Conservation (phyloP, 2,329 filamentous ascomycete species). For the Phoma herbarum region DNA sequence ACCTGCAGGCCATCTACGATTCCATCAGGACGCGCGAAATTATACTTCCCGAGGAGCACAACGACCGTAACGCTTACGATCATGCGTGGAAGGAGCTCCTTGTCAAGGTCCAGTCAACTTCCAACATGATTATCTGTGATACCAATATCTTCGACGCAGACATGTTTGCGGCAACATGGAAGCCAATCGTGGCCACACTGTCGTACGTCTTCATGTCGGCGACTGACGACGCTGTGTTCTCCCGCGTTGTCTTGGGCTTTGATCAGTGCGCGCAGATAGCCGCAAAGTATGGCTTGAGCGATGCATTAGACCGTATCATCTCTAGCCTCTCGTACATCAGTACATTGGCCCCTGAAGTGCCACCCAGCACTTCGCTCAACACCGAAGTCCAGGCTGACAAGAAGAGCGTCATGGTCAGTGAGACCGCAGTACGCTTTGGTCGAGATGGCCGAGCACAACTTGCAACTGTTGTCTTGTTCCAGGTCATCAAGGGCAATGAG, state of each 20-base stretch:
- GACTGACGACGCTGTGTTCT: constrained; percentile 94
- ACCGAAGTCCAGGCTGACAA: constrained; percentile 94
- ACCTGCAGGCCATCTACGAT: constrained; percentile 85
- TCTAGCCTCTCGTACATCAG: constrained; percentile 91
- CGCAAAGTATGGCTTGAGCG: constrained; percentile 80
- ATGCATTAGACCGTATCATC: constrained; percentile 91
- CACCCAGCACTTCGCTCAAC: constrained; percentile 86
- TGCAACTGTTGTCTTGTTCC: constrained; percentile 93
- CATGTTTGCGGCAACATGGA: constrained; percentile 97
- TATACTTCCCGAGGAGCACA: constrained; percentile 95
- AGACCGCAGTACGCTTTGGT: constrained; percentile 94
- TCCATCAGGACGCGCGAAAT: constrained; percentile 94
- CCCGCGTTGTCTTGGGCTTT: constrained; percentile 91
- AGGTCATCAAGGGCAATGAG: constrained; percentile 88
- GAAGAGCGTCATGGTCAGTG: constrained; percentile 97
- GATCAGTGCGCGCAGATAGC: constrained; percentile 96
- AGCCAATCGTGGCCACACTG: constrained; percentile 89
- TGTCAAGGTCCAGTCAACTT: constrained; percentile 80
- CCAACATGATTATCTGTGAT: constrained; percentile 78
- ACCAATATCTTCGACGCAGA: constrained; percentile 97
- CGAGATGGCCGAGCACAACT: constrained; percentile 93
- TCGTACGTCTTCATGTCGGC: constrained; percentile 99
- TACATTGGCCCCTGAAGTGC: constrained; percentile 77
- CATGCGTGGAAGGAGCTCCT: constrained; percentile 97
- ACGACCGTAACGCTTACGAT: constrained; percentile 95